Percentiles rank a stretch among this genome's conserved stretches.
phyloP scores from a whole-genome alignment of 225 moss, liverwort and hornwort genomes.

The Polytrichum commune region DNA sequence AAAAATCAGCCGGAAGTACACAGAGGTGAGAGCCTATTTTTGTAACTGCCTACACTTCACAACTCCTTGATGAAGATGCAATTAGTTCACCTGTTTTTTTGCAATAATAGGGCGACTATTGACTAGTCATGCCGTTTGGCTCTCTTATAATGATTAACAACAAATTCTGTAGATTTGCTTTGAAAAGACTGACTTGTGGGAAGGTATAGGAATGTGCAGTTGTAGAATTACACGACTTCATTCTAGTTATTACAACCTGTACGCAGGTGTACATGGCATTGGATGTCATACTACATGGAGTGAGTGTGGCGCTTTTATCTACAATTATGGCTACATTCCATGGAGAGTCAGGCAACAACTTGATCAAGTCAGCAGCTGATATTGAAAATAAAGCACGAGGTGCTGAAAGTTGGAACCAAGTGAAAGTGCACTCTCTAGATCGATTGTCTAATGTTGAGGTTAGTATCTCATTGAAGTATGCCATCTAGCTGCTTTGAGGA shows the following conservation, averaged over 20 bases:
- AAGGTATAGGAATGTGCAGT: too few relatives aligned
- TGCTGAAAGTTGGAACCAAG: slow-evolving; percentile 98
- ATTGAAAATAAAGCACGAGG: slow-evolving; percentile 93
- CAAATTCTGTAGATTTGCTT: too few relatives aligned
- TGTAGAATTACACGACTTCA: too few relatives aligned
- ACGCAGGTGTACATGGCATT: slow-evolving; percentile 95
- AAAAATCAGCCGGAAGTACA: slow-evolving; percentile 92
- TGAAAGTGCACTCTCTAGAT: slow-evolving; percentile 83
- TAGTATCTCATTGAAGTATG: not conserved
- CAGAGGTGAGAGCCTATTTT: slow-evolving; percentile 66
- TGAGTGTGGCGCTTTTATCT: slow-evolving; percentile 85
- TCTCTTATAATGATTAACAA: too few relatives aligned
- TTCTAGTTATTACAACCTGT: too few relatives aligned
- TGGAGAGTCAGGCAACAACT: slow-evolving; percentile 86
- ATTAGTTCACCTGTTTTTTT: too few relatives aligned
- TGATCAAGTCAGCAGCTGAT: slow-evolving; percentile 87
- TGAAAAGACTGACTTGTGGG: too few relatives aligned
- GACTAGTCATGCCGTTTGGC: too few relatives aligned
- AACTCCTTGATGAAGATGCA: not conserved
- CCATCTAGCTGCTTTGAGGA: too few relatives aligned
- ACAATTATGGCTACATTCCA: slow-evolving; percentile 95
- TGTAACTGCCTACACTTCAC: not conserved
- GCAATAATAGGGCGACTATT: too few relatives aligned
- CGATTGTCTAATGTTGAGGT: slow-evolving; percentile 92
- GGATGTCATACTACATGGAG: slow-evolving; percentile 97